Percentiles rank a stretch among this genome's conserved stretches.
Conservation (phyloP, 331 rosid species). For the Saraca asoca region DNA sequence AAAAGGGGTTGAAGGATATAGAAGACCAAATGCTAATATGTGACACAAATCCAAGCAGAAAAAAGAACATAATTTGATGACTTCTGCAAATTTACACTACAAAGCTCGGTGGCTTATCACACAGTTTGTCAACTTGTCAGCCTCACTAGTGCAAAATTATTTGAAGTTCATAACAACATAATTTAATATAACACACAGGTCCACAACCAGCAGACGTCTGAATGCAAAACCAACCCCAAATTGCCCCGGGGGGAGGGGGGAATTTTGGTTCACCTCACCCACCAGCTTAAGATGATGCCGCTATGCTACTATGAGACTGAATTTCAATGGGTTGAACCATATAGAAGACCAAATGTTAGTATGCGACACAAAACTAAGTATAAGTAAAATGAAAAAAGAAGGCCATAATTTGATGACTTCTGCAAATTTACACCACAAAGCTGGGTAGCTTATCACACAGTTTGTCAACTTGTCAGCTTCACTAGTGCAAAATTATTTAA, state of each 20-base stretch:
- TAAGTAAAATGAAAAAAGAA: no score
- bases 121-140: no score
- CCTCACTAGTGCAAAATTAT: background rate
- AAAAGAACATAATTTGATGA: background rate
- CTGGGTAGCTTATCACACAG: no score
- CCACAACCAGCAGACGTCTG: background rate
- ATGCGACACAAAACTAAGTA: no score
- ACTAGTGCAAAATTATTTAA: slow-evolving; percentile 11
- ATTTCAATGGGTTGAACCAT: background rate
- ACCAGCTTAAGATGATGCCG: slow-evolving; percentile 11
- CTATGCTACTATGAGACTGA: slow-evolving; percentile 9
- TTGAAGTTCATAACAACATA: background rate
- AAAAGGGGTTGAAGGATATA: no score
- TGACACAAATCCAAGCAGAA: no score
- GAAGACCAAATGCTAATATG: no score
- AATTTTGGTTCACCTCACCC: slow-evolving; percentile 10
- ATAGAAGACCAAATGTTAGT: no score
- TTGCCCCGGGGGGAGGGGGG: background rate
- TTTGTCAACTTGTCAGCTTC: no score
- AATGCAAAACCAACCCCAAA: background rate
- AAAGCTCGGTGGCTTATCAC: background rate
- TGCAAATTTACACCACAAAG: background rate
- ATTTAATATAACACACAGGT: background rate
- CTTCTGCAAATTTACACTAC: background rate
- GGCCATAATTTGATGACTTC: background rate